Conservation (phyloP, 805 yeast species). For the Maudiozyma pseudohumilis region DNA sequence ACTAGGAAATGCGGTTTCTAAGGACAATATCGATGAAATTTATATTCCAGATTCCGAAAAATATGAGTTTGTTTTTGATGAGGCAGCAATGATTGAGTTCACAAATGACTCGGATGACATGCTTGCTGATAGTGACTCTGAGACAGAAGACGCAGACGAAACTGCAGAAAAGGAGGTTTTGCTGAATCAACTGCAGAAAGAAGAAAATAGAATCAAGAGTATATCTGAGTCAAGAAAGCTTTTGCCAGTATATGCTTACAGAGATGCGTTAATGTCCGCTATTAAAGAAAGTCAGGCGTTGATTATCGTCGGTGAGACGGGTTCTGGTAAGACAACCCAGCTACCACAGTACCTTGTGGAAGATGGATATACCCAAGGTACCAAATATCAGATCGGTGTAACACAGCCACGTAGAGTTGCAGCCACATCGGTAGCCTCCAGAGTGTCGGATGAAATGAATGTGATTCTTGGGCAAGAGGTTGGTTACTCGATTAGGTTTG, state of each 20-base stretch:
- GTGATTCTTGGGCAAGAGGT: conserved; percentile 75
- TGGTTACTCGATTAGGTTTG: conserved; percentile 85
- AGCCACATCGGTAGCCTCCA: conserved; percentile 78
- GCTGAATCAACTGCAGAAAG: conserved; percentile 15
- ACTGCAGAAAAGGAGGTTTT: conserved; percentile 19
- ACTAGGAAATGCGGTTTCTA: conserved; percentile 19
- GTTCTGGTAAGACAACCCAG: conserved; percentile 94
- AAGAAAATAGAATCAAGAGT: conserved; percentile 18
- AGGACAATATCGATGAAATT: conserved; percentile 19
- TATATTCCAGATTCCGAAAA: conserved; percentile 27
- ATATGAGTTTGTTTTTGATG: conserved; percentile 72
- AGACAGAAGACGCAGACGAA: conserved; percentile 22
- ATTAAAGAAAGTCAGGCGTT: conserved; percentile 55
- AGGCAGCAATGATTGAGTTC: conserved; percentile 50
- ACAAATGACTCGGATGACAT: conserved; percentile 33
- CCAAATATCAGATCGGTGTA: conserved; percentile 61
- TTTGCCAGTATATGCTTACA: conserved; percentile 63
- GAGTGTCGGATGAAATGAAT: conserved; percentile 87
- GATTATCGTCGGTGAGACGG: conserved; percentile 78
- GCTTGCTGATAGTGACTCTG: conserved; percentile 24
- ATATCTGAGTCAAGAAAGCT: conserved; percentile 49
- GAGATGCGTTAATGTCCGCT: conserved; percentile 50
- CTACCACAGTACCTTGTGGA: conserved; percentile 79
- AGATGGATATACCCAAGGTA: conserved; percentile 58
- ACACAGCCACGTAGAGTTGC: conserved; percentile 96